Evolutionary conservation across 2,329 filamentous ascomycete species (phyloP).

Genomic region (Leptodontidium sp.): DNA sequence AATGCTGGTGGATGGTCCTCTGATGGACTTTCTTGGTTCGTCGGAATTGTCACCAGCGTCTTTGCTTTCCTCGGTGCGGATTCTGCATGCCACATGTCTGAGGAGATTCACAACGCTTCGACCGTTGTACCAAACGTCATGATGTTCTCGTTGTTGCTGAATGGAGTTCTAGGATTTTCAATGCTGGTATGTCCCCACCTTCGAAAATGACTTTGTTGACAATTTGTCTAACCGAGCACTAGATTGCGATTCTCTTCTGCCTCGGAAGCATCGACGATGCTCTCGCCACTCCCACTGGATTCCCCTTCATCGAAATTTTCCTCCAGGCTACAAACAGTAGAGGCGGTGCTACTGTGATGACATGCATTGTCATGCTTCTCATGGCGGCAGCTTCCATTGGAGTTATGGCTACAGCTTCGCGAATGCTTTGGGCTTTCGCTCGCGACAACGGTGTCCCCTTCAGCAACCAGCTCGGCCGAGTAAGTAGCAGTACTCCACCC

Average conservation of each 20-base stretch:
- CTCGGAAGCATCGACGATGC: constrained; percentile 48
- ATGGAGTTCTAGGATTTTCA: constrained; percentile 61
- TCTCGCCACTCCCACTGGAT: constrained; percentile 57
- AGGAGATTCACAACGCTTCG: constrained; percentile 58
- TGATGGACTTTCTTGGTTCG: constrained; percentile 53
- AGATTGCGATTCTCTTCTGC: constrained; percentile 56
- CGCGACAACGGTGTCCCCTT: constrained; percentile 33
- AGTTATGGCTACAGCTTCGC: constrained; percentile 50
- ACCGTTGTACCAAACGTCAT: constrained; percentile 59
- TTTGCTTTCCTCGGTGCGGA: constrained; percentile 49
- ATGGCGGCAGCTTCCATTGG: constrained; percentile 50
- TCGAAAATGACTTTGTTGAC: background rate
- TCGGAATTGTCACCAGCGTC: constrained; percentile 46
- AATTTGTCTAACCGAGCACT: background rate
- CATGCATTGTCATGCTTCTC: constrained; percentile 40
- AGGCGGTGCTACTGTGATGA: constrained; percentile 48
- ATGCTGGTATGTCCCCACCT: constrained; percentile 54
- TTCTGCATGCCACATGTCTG: constrained; percentile 42
- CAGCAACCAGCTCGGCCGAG: constrained; percentile 25
- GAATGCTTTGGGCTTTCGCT: constrained; percentile 45
- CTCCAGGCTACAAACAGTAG: constrained; percentile 52
- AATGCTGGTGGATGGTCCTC: constrained; percentile 55
- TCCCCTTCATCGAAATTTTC: constrained; percentile 67
- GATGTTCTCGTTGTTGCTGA: constrained; percentile 57
- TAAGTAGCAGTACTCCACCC: constrained; percentile 4